These are phyloP conservation scores for Colletotrichum brevisporum DNA, from an alignment of 2,329 filamentous ascomycete species.

Conservation along the genomic window DNA sequence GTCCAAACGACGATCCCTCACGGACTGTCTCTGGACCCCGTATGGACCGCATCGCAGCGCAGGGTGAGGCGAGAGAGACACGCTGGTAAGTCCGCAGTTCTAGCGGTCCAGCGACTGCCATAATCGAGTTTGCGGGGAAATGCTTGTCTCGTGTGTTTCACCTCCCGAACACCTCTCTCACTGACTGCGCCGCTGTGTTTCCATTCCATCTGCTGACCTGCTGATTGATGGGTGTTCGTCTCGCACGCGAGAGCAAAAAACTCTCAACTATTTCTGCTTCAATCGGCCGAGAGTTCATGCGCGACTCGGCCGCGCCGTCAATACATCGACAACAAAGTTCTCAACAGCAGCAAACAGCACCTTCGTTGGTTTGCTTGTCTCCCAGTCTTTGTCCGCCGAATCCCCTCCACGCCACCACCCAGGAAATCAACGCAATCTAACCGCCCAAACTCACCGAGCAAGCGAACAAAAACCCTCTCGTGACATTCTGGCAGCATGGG, in stretches of 20 bases:
- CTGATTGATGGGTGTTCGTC: constrained; percentile 16
- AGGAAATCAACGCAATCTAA: neutral
- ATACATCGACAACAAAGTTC: constrained; percentile 2
- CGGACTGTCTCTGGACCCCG: too few relatives aligned
- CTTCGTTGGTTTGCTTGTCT: neutral
- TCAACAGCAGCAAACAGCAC: neutral
- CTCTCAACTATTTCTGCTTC: neutral
- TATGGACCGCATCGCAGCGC: neutral
- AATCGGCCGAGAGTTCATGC: too few relatives aligned
- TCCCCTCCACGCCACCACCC: neutral
- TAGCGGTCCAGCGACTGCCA: constrained; percentile 19
- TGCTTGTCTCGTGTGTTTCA: constrained; percentile 40
- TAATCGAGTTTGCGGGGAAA: constrained; percentile 35
- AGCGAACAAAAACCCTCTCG: neutral
- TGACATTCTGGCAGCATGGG: constrained; percentile 17
- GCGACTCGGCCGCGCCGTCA: too few relatives aligned
- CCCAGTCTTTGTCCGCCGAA: too few relatives aligned
- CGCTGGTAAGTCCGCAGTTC: too few relatives aligned
- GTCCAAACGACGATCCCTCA: too few relatives aligned
- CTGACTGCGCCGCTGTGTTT: neutral
- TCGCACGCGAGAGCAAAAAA: neutral
- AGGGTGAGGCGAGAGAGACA: too few relatives aligned
- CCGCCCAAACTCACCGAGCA: neutral
- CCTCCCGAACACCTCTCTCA: constrained; percentile 17
- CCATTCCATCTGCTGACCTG: neutral